phyloP scores from a whole-genome alignment of 1,284 basidiomycete species.

The Violaceomyces palustris region DNA sequence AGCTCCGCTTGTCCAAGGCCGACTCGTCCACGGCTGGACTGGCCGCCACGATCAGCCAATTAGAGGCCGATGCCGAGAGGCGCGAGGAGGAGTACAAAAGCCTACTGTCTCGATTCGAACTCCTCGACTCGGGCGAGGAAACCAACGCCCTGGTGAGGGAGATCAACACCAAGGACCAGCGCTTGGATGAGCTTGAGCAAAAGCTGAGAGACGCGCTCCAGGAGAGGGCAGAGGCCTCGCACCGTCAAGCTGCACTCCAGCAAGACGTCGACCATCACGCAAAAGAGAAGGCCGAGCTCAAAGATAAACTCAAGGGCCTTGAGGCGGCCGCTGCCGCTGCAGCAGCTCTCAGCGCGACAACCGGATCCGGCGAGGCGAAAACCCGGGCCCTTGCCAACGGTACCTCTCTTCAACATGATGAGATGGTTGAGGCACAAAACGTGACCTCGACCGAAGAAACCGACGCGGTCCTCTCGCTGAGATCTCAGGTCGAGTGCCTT shows the following conservation, averaged over 20 bases:
- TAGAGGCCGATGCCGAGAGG: conserved; percentile 73
- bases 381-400: no score
- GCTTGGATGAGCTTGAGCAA: conserved; percentile 68
- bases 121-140: conserved; percentile 58
- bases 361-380: no score
- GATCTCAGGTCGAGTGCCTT: conserved; percentile 69
- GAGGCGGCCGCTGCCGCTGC: conserved; percentile 16
- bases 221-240: conserved; percentile 13
- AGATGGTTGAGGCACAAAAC: no score
- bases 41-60: conserved; percentile 66
- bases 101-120: conserved; percentile 68
- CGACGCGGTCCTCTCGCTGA: conserved; percentile 70
- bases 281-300: conserved; percentile 17
- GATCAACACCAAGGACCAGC: conserved; percentile 71
- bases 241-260: conserved; percentile 11
- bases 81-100: conserved; percentile 64
- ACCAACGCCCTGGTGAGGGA: conserved; percentile 59
- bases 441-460: neutral
- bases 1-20: conserved; percentile 70
- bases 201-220: conserved; percentile 38
- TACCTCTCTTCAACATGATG: no score
- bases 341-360: no score
- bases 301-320: conserved; percentile 17
- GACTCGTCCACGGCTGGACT: conserved; percentile 71
- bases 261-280: conserved; percentile 6